phyloP scores from a whole-genome alignment of 306 rosid genomes.

The Inga leiocalycina region DNA sequence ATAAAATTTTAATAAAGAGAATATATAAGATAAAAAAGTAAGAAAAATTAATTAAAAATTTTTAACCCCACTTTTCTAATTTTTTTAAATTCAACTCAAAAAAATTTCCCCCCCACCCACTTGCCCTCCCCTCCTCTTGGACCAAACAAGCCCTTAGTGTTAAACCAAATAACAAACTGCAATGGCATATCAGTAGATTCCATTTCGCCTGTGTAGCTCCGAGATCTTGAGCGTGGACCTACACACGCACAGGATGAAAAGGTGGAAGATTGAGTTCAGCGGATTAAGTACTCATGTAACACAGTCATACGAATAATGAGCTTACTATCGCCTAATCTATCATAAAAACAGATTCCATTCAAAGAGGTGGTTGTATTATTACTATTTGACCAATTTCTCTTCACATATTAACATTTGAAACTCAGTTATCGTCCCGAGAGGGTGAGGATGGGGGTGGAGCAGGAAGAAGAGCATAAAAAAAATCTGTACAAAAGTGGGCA shows the following conservation, averaged over 20 bases:
- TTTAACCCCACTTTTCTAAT: too few relatives aligned
- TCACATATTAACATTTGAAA: conserved; percentile 44
- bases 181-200: too few relatives aligned
- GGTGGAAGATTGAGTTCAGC: neutral
- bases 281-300: neutral
- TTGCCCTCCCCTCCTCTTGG: too few relatives aligned
- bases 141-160: too few relatives aligned
- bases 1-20: too few relatives aligned
- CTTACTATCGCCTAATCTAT: neutral
- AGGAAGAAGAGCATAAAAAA: conserved; percentile 22
- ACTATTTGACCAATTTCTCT: conserved; percentile 53
- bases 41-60: too few relatives aligned
- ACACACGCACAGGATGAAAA: neutral
- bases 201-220: neutral
- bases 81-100: too few relatives aligned
- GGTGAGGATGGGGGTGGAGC: neutral
- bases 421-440: conserved; percentile 34
- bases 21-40: too few relatives aligned
- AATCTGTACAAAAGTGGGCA: conserved; percentile 68
- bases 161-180: too few relatives aligned
- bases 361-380: conserved; percentile 56
- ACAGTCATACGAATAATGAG: neutral
- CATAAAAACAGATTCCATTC: conserved; percentile 27
- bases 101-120: too few relatives aligned
- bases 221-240: neutral